Conservation (phyloP, 768 basidiomycete genomes). For the Artomyces pyxidatus region DNA sequence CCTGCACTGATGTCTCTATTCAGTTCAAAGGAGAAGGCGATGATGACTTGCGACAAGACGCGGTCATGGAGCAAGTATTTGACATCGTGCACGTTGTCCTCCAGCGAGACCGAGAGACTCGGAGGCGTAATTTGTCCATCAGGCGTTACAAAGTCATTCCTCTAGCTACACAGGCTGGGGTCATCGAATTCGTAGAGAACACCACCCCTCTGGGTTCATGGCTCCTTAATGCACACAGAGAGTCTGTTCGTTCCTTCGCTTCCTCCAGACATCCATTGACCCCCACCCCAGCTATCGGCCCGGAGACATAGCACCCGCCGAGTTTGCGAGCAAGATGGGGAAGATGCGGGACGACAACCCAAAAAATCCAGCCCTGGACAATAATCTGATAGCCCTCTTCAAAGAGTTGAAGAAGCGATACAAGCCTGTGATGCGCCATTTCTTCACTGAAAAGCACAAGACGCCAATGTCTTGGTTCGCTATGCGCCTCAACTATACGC, state of each 20-base stretch:
- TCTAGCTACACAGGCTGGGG: conserved; percentile 67
- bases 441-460: conserved; percentile 87
- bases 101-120: conserved; percentile 63
- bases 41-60: conserved; percentile 94
- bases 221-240: conserved; percentile 54
- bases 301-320: conserved; percentile 34
- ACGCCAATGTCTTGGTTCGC: conserved; percentile 87
- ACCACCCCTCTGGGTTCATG: conserved; percentile 59
- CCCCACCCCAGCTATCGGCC: conserved; percentile 52
- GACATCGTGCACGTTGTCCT: conserved; percentile 79
- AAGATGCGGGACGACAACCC: conserved; percentile 26
- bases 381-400: conserved; percentile 24
- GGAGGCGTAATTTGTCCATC: conserved; percentile 61
- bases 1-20: not conserved
- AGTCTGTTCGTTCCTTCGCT: conserved; percentile 30
- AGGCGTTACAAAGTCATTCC: conserved; percentile 89
- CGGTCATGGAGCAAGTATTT: conserved; percentile 99
- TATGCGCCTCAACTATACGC: conserved; percentile 81
- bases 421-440: conserved; percentile 88
- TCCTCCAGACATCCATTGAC: not conserved
- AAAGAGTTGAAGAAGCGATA: conserved; percentile 31
- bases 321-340: conserved; percentile 25
- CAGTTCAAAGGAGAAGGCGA: conserved; percentile 89
- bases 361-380: conserved; percentile 16
- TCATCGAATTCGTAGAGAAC: conserved; percentile 86